Base-by-base conservation (phyloP, 345 rosid genomes). In the Gossypium mustelinum region DNA sequence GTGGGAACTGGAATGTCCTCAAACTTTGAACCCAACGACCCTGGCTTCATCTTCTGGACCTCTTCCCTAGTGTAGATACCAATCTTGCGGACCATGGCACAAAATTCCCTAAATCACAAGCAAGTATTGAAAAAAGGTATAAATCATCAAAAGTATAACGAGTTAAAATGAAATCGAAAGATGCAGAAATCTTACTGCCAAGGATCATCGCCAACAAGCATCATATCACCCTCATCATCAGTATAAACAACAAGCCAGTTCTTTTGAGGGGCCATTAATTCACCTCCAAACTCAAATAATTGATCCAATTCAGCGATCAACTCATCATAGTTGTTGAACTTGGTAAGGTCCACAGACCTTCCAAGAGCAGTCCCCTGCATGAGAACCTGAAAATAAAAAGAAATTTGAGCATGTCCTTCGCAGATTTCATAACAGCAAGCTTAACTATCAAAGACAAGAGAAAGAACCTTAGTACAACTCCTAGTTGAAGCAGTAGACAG, bases 171-270 rank as follows among this genome's bases (percentile, higher is more conserved):
- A 6, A 62, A 12, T 25, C 25, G 6, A 61, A 51, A 7, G 6
- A 39, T 14, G 29, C 2, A 67, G 61, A 75, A 72, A 66, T 54
- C 94, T 83, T 89, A 92, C 98, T 81, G 89, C 98, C 97, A 94
- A 14, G 98, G 98, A 81, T 94, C 98, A 68, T 94, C 98, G 44
- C 97, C 98, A 56, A 90, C 94, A 70, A 89, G 94, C 97, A 94
- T 92, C 86, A 92, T 90, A 74, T 94, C 98, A 69, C 84, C 90
- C 82, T 94, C 98, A 60, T 89, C 90, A 77, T 94, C 98, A 12
- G 93, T 88, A 74, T 89, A 94, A 16, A 92, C 90, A 52, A 92
- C 75, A 71, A 87, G 79, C 98, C 97, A 94, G 57, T 87, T 85
- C 73, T 84, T 91, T 52, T 77, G 81, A 9, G 87, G 81, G 68